These are phyloP conservation scores for Aspergillus sp. DNA, from an alignment of 2,329 filamentous ascomycete species.

Conservation along the genomic window DNA sequence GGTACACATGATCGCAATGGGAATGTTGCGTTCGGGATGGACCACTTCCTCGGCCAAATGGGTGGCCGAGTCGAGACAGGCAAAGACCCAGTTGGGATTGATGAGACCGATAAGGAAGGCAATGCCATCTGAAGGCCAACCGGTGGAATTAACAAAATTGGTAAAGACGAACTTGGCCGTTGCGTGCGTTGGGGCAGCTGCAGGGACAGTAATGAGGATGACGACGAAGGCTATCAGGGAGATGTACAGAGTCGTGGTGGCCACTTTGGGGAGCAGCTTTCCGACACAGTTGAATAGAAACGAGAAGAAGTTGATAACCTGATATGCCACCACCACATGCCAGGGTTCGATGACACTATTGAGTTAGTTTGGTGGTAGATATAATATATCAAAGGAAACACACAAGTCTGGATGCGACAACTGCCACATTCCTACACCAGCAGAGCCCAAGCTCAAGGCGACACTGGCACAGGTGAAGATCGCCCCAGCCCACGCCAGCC, in stretches of 20 bases:
- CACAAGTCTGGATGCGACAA: conserved; percentile 50
- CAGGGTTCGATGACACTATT: conserved; percentile 26
- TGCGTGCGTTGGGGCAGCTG: conserved; percentile 40
- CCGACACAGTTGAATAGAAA: conserved; percentile 46
- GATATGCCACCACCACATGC: conserved; percentile 41
- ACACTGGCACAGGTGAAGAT: conserved; percentile 53
- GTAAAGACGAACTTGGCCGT: conserved; percentile 48
- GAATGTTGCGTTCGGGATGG: conserved; percentile 43
- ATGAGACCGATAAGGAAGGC: conserved; percentile 50
- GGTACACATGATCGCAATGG: conserved; percentile 47
- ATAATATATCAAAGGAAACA: conserved; percentile 10
- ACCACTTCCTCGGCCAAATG: conserved; percentile 50
- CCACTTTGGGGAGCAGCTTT: conserved; percentile 31
- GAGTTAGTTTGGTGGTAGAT: conserved; percentile 1
- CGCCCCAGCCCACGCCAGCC: conserved; percentile 49
- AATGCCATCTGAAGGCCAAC: conserved; percentile 43
- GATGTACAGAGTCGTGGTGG: conserved; percentile 40
- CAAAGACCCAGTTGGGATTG: conserved; percentile 48
- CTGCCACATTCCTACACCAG: conserved; percentile 49
- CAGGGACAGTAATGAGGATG: conserved; percentile 46
- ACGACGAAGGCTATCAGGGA: conserved; percentile 45
- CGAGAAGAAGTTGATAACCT: conserved; percentile 43
- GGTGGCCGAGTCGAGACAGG: conserved; percentile 47
- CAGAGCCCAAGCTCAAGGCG: conserved; percentile 45
- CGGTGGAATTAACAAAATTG: conserved; percentile 49